Evolutionary conservation across 1,284 basidiomycete genomes (phyloP), one percentile per base, ranked within the genome.

Genomic region (Pseudozyma sp.): DNA sequence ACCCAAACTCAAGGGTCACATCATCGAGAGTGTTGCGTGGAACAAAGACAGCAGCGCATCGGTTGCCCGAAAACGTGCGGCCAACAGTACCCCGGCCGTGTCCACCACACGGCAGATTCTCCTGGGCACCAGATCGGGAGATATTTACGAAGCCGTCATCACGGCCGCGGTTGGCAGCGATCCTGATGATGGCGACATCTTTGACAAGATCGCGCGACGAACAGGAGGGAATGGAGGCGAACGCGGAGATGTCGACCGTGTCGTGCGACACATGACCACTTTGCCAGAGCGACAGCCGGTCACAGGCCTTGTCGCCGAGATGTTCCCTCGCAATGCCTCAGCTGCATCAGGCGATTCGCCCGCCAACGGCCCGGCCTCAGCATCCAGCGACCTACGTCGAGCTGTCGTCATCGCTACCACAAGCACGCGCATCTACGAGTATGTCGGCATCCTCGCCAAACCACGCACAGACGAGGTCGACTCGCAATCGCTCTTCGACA

Each of bases 11-110:
- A 91, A 93, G 82, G 92, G 94, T 87, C 88, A 93, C 76, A 68
- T 83, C 50, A 91, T 98, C 71, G 93, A 95, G 80, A 91, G 93
- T 68, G 88, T 97, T n/a, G 93, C 93, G 0, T 98, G 96, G 96
- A 94, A 94, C 79, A 61, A 55, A 54, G 47, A 33, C 1, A 31
- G 52, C 14, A 30, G 8, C 7, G 24, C 17, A 8, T 30, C 56
- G 4, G 42, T 35, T 11, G 48, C 66, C 14, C 48, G 46, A 19
- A 72, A 59, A 17, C 59, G 52, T 16, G 51, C 29, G 35, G 37
- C 34, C 33, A 57, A 47, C 51, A 24, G 6, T 10, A 54, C 40
- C 13, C 53, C 73, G 2, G 29, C 61, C 5, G 59, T 63, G 29
- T 71, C 61, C 0, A 54, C 63, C 7, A 94, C 93, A 0, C 88